Evolutionary conservation across 345 rosid genomes (phyloP).

Genomic region (Tarenaya hassleriana): DNA sequence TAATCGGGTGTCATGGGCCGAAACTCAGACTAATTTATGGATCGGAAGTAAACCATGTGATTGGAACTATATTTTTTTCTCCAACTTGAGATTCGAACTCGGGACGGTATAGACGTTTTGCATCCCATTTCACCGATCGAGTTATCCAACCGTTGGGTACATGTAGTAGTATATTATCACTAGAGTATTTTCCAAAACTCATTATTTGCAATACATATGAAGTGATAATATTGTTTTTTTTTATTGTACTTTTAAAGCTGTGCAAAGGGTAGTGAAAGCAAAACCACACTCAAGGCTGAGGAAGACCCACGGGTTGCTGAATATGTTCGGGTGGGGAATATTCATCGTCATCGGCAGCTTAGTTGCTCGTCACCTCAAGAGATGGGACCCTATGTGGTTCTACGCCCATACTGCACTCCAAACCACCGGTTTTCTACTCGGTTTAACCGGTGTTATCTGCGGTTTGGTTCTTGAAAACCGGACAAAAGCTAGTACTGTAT

Average conservation of each 20-base stretch:
- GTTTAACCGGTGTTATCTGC: constrained; percentile 46
- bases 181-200: too few species aligned
- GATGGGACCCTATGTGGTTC: constrained; percentile 75
- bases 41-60: too few species aligned
- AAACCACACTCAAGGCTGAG: constrained; percentile 35
- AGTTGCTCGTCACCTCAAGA: constrained; percentile 47
- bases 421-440: constrained; percentile 41
- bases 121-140: too few species aligned
- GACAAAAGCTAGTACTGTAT: constrained; percentile 30
- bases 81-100: too few species aligned
- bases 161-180: too few species aligned
- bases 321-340: constrained; percentile 76
- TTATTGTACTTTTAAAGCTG: constrained; percentile 4
- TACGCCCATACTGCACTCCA: constrained; percentile 51
- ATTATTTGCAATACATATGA: too few species aligned
- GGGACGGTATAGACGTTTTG: too few species aligned
- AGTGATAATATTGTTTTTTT: background rate
- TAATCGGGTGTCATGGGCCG: too few species aligned
- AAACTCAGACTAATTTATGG: too few species aligned
- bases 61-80: too few species aligned
- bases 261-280: constrained; percentile 28
- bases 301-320: constrained; percentile 66
- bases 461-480: constrained; percentile 57
- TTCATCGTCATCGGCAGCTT: constrained; percentile 57
- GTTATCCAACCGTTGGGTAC: too few species aligned